Conservation (phyloP, 768 basidiomycete genomes). For the Phylloporus arenicola region DNA sequence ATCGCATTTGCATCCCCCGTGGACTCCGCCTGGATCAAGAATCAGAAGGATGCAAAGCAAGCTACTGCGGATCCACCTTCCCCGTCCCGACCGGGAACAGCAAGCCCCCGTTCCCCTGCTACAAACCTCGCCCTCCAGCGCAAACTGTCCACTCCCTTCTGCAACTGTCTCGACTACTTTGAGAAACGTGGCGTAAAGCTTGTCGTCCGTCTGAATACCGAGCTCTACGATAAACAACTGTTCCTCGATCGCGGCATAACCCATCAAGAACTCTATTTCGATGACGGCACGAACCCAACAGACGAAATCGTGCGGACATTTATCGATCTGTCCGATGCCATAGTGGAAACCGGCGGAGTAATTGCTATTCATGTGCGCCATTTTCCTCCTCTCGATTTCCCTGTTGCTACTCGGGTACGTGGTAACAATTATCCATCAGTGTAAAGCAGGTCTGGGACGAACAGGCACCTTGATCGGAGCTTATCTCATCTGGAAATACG, state of each 20-base stretch:
- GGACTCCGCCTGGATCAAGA: constrained; percentile 75
- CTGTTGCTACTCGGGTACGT: constrained; percentile 13
- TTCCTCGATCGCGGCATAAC: constrained; percentile 84
- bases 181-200: constrained; percentile 81
- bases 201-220: constrained; percentile 90
- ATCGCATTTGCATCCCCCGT: constrained; percentile 93
- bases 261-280: constrained; percentile 91
- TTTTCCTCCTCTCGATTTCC: constrained; percentile 5
- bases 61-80: constrained; percentile 18
- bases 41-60: constrained; percentile 59
- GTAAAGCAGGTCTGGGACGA: constrained; percentile 93
- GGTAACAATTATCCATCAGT: constrained; percentile 43
- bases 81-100: constrained; percentile 25
- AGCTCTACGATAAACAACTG: constrained; percentile 77
- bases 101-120: constrained; percentile 22
- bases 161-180: constrained; percentile 92
- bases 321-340: constrained; percentile 75
- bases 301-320: constrained; percentile 93
- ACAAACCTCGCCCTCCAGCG: constrained; percentile 62
- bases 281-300: constrained; percentile 96
- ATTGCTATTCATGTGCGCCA: constrained; percentile 81
- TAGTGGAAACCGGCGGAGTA: constrained; percentile 72
- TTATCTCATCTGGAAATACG: constrained; percentile 98
- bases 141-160: constrained; percentile 73
- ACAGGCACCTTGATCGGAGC: constrained; percentile 97